Evolutionary conservation across 257 asterid genomes (phyloP), one percentile per base, ranked within the genome.

Genomic region (Gentiana dahurica): DNA sequence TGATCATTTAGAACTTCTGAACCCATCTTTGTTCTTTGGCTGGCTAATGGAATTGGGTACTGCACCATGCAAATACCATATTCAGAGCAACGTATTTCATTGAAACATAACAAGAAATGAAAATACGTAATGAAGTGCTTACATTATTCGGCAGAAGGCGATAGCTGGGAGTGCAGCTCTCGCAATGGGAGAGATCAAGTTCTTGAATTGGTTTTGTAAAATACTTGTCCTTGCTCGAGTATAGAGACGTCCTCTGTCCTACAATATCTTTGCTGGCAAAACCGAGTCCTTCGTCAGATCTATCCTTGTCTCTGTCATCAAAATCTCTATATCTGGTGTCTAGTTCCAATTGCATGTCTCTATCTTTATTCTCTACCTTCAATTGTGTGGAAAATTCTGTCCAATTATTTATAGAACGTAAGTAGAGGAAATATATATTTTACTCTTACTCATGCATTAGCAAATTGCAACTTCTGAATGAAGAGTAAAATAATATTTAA

Each of bases 131-230:
- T 41, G 37, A 44, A 67, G 73, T 63, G 64, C 84, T 12, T 77
- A 85, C 98, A 81, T 88, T 78, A 65, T 85, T 83, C 10, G 98
- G 97, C 68, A 85, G 94, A 70, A 75, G 94, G 58, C 90, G 83
- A 73, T 92, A 92, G 75, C 99, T 92, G 45, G 97, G 97, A 55
- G 95, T 79, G 81, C 97, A 88, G 71, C 83, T 60, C 64, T 81
- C 81, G 64, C 90, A 81, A 73, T 81, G 78, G 12, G 97, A 85
- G 66, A 92, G 95, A 71, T 92, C 97, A 57, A 92, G 99, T 67
- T 88, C 99, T 64, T 88, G 94, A 75, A 92, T 88, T 68, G 97
- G 81, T 72, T 92, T 92, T 49, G 71, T 73, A 66, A 65, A 36
- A 57, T 80, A 77, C 73, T 88, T 92, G 58, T 92, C 98, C 75